Base-by-base conservation (phyloP, 176 grass and related monocot genomes). In the Zoysia pacifica region DNA sequence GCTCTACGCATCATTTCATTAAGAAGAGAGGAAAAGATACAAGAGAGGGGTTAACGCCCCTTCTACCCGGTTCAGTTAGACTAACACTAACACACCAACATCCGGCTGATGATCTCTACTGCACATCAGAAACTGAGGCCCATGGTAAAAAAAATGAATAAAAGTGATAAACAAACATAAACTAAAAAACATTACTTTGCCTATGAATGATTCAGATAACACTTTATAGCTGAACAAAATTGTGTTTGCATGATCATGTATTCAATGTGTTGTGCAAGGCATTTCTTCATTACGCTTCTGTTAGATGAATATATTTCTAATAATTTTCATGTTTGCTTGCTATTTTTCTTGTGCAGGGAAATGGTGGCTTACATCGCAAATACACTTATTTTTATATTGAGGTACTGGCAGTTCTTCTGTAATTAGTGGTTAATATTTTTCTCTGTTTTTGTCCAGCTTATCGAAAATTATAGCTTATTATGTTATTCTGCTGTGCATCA, bases 311-410 rank as follows among this genome's bases (percentile, higher is more conserved):
- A 65, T 62, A 68, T 61, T 78, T 72, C 42, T 78, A 20, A 61
- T 58, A 11, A 53, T 62, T 53, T 79, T 77, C 41, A 39, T 85
- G 35, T 63, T 68, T 79, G 45, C 77, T 84, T 52, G 9, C 7
- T 55, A 2, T 70, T 90, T 85, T 85, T 35, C 56, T 64, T 85
- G 38, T 88, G 85, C 83, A 98, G 95, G 95, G 95, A 98, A 89
- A 98, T 98, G 95, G 90, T 98, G 48, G 77, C 95, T 50, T 98
- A 98, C 75, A 98, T 98, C 72, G 95, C 95, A 19, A 98, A 98
- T 67, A 98, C 95, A 61, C 77, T 98, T 62, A 91, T 98, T 78
- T 98, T 98, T 90, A 98, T 98, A 79, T 74, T 98, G 80, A 98
- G 95, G 95, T 98, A 94, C 53, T 72, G 18, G 14, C 62, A 50